Base-by-base conservation (phyloP, 2,329 filamentous ascomycete species). In the Claviceps sp. region DNA sequence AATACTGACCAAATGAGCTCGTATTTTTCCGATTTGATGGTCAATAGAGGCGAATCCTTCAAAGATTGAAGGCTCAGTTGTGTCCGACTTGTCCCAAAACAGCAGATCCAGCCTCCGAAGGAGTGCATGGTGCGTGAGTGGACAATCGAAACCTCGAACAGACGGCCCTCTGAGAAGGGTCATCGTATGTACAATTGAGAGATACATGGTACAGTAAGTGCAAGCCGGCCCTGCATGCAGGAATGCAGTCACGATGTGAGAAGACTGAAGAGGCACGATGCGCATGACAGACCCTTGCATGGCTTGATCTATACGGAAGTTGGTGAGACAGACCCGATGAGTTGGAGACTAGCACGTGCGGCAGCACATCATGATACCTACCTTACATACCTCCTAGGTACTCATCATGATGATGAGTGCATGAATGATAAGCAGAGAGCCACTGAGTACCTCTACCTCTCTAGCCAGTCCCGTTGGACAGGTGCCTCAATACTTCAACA, bases 301-400 rank as follows among this genome's bases (percentile, higher is more conserved):
- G 46, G 16, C 43, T 39, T 52, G 42, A 48, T 39, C 36, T 26
- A 40, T 49, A 37, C 45, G 46, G 29, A 17, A 22, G 16, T 34
- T 49, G 34, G 50, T 52, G 43, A 39, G 29, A 50, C 49, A 29
- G 20, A n/a, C 36, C 46, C 47, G 14, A 17, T 29, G n/a, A 17
- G 26, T 44, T 29, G 47, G 38, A 44, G 22, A 29, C 17, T 43
- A 22, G 29, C n/a, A 46, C 45, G 29, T 46, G 38, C 13, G 26
- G n/a, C 39, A 49, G n/a, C 26, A 29, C 26, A 36, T 49, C 14
- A 17, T 44, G 39, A 26, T 49, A n/a, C n/a, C n/a, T n/a, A n/a
- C n/a, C n/a, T n/a, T n/a, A n/a, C n/a, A n/a, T n/a, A n/a, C n/a
- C n/a, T n/a, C n/a, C n/a, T n/a, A n/a, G n/a, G n/a, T n/a, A 34